phyloP scores from a whole-genome alignment of 495 filamentous ascomycete genomes.

The Aspergillus ellipticus region DNA sequence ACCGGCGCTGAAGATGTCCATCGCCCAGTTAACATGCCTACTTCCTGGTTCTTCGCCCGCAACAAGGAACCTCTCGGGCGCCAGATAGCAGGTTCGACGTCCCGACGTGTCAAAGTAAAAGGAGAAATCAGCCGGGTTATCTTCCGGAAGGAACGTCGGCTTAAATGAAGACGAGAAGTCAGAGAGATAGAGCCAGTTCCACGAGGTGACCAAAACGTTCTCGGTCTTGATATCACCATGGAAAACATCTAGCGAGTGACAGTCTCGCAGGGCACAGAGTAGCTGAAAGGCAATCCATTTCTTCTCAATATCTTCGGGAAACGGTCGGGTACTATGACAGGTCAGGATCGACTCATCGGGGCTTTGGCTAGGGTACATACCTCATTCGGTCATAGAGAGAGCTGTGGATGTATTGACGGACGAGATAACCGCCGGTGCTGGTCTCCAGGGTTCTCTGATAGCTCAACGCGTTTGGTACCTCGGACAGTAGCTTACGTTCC shows the following conservation, averaged over 20 bases:
- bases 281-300: slow-evolving; percentile 98
- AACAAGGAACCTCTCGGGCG: slow-evolving; percentile 84
- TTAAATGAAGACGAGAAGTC: slow-evolving; percentile 97
- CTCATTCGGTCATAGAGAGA: slow-evolving; percentile 95
- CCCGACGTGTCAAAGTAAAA: slow-evolving; percentile 97
- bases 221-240: slow-evolving; percentile 99
- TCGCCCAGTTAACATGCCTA: slow-evolving; percentile 77
- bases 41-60: slow-evolving; percentile 63
- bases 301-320: slow-evolving; percentile 96
- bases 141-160: slow-evolving; percentile 88
- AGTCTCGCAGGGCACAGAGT: slow-evolving; percentile 87
- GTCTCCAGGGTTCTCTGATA: slow-evolving; percentile 92
- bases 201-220: slow-evolving; percentile 93
- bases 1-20: slow-evolving; percentile 97
- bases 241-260: slow-evolving; percentile 83
- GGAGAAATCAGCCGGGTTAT: slow-evolving; percentile 95
- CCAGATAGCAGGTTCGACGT: slow-evolving; percentile 90
- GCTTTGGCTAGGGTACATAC: slow-evolving; percentile 30
- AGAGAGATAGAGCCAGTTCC: slow-evolving; percentile 98
- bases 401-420: slow-evolving; percentile 95
- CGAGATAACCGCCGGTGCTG: slow-evolving; percentile 82
- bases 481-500: slow-evolving; percentile 72
- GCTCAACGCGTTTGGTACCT: slow-evolving; percentile 85
- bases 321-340: slow-evolving; percentile 78
- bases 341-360: slow-evolving; percentile 3